Evolutionary conservation across 2,329 filamentous ascomycete species (phyloP).

Genomic region (Fusarium miscanthi): DNA sequence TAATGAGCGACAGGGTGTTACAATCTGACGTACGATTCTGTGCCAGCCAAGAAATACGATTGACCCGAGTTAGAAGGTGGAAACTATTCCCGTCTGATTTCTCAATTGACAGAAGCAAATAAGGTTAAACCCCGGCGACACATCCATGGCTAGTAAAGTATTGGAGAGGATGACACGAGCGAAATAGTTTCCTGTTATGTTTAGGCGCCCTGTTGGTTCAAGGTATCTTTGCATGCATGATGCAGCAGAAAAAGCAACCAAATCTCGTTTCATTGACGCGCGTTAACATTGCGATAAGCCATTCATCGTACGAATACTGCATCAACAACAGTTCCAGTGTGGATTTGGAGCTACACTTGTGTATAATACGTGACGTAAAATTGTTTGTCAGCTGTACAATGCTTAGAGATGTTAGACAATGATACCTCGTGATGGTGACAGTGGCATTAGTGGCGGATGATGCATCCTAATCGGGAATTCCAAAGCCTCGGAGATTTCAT

Average conservation of each 20-base stretch:
- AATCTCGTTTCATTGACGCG: background rate
- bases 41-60: background rate
- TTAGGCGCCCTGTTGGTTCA: background rate
- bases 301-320: background rate
- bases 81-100: background rate
- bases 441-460: background rate
- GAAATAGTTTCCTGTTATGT: background rate
- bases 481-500: background rate
- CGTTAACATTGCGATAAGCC: too few relatives aligned
- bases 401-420: background rate
- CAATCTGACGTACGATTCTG: background rate
- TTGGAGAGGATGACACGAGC: background rate
- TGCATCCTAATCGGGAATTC: background rate
- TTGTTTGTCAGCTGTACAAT: background rate
- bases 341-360: background rate
- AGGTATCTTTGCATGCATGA: background rate
- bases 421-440: too few relatives aligned
- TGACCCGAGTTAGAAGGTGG: background rate
- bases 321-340: accelerated
- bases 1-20: background rate
- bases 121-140: background rate
- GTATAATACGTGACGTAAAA: background rate
- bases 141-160: too few relatives aligned
- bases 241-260: background rate
- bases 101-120: background rate